Base-by-base conservation (phyloP, 2,329 filamentous ascomycete genomes). In the Davidsoniella virescens region DNA sequence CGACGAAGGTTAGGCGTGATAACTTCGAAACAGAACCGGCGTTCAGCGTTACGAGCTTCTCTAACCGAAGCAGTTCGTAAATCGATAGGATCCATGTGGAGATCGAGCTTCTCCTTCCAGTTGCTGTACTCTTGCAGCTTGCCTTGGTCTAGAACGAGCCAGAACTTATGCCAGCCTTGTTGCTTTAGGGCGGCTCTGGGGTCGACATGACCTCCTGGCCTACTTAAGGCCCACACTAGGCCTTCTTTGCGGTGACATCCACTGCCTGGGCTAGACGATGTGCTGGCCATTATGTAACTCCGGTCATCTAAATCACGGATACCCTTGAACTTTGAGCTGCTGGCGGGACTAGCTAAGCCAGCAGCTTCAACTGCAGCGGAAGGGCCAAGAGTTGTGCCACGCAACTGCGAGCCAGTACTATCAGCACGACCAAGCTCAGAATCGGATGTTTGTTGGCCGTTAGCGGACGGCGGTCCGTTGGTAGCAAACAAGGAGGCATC, bases 131-230 rank as follows among this genome's bases (percentile, higher is more conserved):
- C 92, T 1, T 90, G 95, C 14, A 98, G 73, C 62, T 92, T 94
- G 20, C 92, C 92, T 64, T 94, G 88, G 62, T 96, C 93, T 42
- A 98, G 72, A 2, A 98, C 92, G 56, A 98, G 93, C 92, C 92
- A 98, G 66, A 96, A 98, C 85, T 98, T 98, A 65, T 98, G 92
- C 92, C 92, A 98, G 47, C 87, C 88, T 65, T 94, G 87, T 63
- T 96, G 95, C 61, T 95, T 96, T 58, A 98, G 71, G 16, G 87
- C 88, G 6, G 54, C 51, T 58, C 92, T 87, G 8, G 92, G 92
- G 63, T 98, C 93, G 25, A 92, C 88, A 63, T 98, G 92, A 52
- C 87, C 90, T 16, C 88, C 88, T 2, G 90, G 90, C 55, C 87
- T 78, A 61, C 90, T 96, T 42, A 96, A 69, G 23, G 93, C 87